Evolutionary conservation across 768 basidiomycete genomes (phyloP).

Genomic region (Naganishia randhawae): DNA sequence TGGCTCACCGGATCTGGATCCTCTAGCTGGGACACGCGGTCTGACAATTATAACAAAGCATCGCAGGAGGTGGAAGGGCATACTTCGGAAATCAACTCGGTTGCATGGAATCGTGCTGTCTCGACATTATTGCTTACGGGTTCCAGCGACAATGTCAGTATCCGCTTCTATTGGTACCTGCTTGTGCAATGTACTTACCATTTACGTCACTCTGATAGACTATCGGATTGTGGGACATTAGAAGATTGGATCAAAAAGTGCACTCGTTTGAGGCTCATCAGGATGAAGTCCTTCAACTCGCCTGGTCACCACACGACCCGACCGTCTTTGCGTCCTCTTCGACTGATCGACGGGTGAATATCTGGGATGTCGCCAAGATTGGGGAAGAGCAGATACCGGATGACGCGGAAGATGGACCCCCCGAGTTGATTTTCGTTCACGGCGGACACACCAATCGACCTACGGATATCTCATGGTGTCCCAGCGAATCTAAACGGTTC

Average conservation of each 20-base stretch:
- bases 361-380: constrained; percentile 90
- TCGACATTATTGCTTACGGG: constrained; percentile 82
- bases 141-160: constrained; percentile 80
- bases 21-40: constrained; percentile 85
- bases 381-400: constrained; percentile 96
- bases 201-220: constrained; percentile 58
- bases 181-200: constrained; percentile 12
- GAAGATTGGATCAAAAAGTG: constrained; percentile 63
- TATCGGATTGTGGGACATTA: constrained; percentile 79
- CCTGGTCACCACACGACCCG: constrained; percentile 91
- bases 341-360: constrained; percentile 83
- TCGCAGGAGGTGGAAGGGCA: constrained; percentile 75
- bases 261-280: constrained; percentile 90
- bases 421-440: constrained; percentile 91
- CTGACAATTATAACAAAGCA: constrained; percentile 60
- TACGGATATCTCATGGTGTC: constrained; percentile 95
- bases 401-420: constrained; percentile 96
- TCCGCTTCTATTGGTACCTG: neutral
- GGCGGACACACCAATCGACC: constrained; percentile 71
- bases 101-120: constrained; percentile 79
- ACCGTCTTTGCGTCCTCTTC: constrained; percentile 93
- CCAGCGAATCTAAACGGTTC: constrained; percentile 67
- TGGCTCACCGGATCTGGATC: neutral
- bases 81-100: constrained; percentile 81
- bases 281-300: constrained; percentile 87